A percentile compares a stretch with the other conserved stretches of the same genome.
Evolutionary conservation across 2,329 filamentous ascomycete genomes (phyloP).

Genomic region (Verticillium nonalfalfae): DNA sequence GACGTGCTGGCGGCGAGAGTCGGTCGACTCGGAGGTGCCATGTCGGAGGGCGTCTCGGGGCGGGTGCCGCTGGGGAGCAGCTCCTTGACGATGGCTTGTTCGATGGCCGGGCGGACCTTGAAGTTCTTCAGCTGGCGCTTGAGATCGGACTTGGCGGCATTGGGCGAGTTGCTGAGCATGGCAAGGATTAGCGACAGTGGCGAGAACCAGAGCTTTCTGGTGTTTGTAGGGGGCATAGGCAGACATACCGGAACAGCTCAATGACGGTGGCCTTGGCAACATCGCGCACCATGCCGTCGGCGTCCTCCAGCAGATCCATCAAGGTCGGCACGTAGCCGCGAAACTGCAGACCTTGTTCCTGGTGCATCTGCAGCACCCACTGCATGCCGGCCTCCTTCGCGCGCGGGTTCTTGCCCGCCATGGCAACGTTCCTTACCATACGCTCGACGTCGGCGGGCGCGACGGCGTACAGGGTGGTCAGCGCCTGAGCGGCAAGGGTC

Average conservation of each 20-base stretch:
- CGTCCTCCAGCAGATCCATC: slow-evolving; percentile 84
- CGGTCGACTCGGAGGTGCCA: slow-evolving; percentile 21
- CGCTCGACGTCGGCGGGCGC: slow-evolving; percentile 71
- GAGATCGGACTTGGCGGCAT: slow-evolving; percentile 79
- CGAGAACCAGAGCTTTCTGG: too few relatives aligned
- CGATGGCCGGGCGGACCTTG: slow-evolving; percentile 82
- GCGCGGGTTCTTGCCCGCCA: slow-evolving; percentile 73
- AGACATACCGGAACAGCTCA: slow-evolving; percentile 69
- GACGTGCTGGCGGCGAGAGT: slow-evolving; percentile 46
- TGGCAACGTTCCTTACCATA: slow-evolving; percentile 68
- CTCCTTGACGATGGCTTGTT: slow-evolving; percentile 71
- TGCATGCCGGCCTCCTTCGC: slow-evolving; percentile 80
- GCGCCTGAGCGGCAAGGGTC: slow-evolving; percentile 64
- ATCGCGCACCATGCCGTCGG: slow-evolving; percentile 81
- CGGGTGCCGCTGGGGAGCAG: slow-evolving; percentile 47
- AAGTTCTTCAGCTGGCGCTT: slow-evolving; percentile 80
- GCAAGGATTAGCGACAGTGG: neutral
- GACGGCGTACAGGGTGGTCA: slow-evolving; percentile 70
- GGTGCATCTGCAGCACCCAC: slow-evolving; percentile 83
- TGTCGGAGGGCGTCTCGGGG: slow-evolving; percentile 34
- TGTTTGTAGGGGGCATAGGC: too few relatives aligned
- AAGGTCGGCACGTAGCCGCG: slow-evolving; percentile 74
- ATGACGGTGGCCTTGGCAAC: slow-evolving; percentile 77
- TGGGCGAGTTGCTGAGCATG: slow-evolving; percentile 57
- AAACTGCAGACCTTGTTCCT: slow-evolving; percentile 73